These are phyloP conservation scores for Aureobasidium lini DNA, from an alignment of 2,329 filamentous ascomycete genomes.

Conservation along the genomic window DNA sequence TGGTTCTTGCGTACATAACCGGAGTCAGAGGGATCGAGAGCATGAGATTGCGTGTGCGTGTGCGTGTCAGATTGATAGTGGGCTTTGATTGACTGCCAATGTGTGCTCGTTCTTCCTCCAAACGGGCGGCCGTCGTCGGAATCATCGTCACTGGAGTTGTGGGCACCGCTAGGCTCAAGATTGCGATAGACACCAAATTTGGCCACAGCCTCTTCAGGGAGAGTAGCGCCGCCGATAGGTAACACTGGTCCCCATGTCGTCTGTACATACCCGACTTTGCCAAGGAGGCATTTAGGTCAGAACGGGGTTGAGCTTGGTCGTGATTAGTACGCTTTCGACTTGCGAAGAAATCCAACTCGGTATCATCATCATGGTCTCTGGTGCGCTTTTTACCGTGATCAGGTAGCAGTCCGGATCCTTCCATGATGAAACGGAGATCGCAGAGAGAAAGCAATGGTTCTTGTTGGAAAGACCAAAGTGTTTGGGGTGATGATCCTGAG, in stretches of 20 bases:
- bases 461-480: no score
- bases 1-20: neutral
- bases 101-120: neutral
- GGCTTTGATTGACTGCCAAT: neutral
- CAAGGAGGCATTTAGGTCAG: no score
- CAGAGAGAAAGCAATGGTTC: no score
- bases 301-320: no score
- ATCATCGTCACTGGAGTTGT: neutral
- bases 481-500: no score
- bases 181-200: neutral
- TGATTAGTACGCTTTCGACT: no score
- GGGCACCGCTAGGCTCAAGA: neutral
- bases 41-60: neutral
- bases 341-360: no score
- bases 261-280: neutral
- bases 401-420: no score
- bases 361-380: no score
- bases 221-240: neutral
- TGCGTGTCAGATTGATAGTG: no score
- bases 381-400: no score
- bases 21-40: neutral
- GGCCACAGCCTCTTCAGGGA: neutral
- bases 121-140: neutral
- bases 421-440: no score
- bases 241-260: neutral